A percentile compares a stretch with the other conserved stretches of the same genome.
These are phyloP conservation scores for Astrocystis sublimbata DNA, from an alignment of 495 filamentous ascomycete genomes.

Conservation along the genomic window DNA sequence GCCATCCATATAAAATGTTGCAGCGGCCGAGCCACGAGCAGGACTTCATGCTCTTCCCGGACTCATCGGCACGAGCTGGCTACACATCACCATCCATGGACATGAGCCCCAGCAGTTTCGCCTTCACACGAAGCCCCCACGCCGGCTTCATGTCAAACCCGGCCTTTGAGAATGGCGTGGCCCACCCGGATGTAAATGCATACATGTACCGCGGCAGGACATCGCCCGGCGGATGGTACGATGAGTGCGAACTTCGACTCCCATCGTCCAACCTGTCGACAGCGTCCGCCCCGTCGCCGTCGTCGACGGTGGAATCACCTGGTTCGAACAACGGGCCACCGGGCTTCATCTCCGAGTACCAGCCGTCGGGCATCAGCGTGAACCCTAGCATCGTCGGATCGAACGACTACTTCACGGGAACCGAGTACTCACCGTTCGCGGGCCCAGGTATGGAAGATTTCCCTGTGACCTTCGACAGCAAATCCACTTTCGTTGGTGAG, in stretches of 20 bases:
- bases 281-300: conserved; percentile 74
- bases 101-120: conserved; percentile 42
- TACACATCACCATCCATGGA: conserved; percentile 42
- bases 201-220: conserved; percentile 38
- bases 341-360: conserved; percentile 61
- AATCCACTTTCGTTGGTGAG: conserved; percentile 76
- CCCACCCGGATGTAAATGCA: conserved; percentile 40
- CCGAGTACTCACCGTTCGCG: conserved; percentile 56
- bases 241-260: conserved; percentile 50
- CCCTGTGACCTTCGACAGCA: conserved; percentile 57
- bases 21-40: conserved; percentile 35
- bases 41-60: conserved; percentile 48
- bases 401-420: conserved; percentile 56
- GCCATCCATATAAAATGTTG: conserved; percentile 37
- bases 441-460: conserved; percentile 50
- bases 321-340: conserved; percentile 64
- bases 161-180: conserved; percentile 35
- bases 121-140: conserved; percentile 40
- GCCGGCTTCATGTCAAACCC: conserved; percentile 41
- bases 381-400: conserved; percentile 66
- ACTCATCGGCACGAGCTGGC: conserved; percentile 35
- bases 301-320: conserved; percentile 81
- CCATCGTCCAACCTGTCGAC: conserved; percentile 65
- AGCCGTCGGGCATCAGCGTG: conserved; percentile 63
- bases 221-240: conserved; percentile 45